Evolutionary conservation across 441 rosid species (phyloP), one percentile per base, ranked within the genome.

Genomic region (Hypseocharis bilobata): DNA sequence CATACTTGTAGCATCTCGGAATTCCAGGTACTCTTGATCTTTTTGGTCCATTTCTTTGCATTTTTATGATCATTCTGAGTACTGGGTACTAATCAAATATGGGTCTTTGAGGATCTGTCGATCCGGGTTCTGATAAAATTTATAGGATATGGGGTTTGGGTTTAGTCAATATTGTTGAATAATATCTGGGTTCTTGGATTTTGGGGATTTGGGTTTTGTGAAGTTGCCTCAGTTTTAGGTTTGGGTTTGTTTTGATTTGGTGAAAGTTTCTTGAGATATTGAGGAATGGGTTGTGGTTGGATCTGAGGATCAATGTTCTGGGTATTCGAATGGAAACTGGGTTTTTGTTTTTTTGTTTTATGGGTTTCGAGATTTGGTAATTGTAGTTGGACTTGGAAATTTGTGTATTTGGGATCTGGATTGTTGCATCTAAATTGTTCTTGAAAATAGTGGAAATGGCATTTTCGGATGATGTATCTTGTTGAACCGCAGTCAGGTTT

Each of bases 61-160:
- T 14, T 59, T 25, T 3, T 61, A 42, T 4, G 23, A 17, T 13
- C 2, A 11, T 7, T 67, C 42, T 58, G 58, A 10, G 49, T 58
- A 32, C n/a, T 8, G 54, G 40, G 47, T 16, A 19, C 3, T 60
- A 0, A 3, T 60, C 0, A 2, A 2, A 0, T 36, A 0, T 8
- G 57, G 28, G 28, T 36, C 36, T 19, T 36, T 38, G 4, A 60
- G 52, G 38, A 32, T 34, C 6, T 57, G 25, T 58, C 26, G 59
- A 70, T 45, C 68, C 63, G 58, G 49, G 27, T 44, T 44, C 23
- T 62, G 44, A 22, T 0, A n/a, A 8, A 20, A 40, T 63, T 29
- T 5, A 25, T 63, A 26, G 58, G 26, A 26, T 26, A 22, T 29
- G 20, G 22, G 22, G 32, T 4, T 64, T 51, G 52, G 51, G 30